These are phyloP conservation scores for Suhomyces atakaporum DNA, from an alignment of 1,139 yeast genomes.

Conservation along the genomic window DNA sequence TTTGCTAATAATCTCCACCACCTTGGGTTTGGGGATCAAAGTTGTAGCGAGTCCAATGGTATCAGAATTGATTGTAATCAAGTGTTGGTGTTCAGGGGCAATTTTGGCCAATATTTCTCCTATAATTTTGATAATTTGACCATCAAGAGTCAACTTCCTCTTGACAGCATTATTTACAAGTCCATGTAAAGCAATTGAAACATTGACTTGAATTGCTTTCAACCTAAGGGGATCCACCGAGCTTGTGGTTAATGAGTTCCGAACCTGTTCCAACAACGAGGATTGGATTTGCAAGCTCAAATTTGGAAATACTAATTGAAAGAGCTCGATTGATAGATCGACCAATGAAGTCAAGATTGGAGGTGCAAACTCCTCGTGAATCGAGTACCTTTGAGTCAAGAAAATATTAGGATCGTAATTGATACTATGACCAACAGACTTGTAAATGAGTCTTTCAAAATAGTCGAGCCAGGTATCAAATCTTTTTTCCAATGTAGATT, in stretches of 20 bases:
- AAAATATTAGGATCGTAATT: conserved; percentile 39
- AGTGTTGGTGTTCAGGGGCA: conserved; percentile 35
- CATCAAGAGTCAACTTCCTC: conserved; percentile 35
- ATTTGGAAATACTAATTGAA: conserved; percentile 68
- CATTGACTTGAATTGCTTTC: conserved; percentile 61
- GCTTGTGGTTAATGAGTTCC: conserved; percentile 48
- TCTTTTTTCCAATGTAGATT: conserved; percentile 8
- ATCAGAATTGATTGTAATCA: conserved; percentile 61
- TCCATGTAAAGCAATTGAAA: conserved; percentile 64
- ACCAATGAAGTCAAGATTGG: conserved; percentile 56
- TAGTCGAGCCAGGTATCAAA: conserved; percentile 33
- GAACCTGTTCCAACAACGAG: conserved; percentile 77
- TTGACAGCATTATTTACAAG: conserved; percentile 40
- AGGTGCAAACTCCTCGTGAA: conserved; percentile 27
- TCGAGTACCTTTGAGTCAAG: conserved; percentile 31
- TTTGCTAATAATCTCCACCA: conserved; percentile 52
- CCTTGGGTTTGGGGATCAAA: conserved; percentile 35
- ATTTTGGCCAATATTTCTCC: conserved; percentile 60
- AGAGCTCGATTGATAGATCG: conserved; percentile 77
- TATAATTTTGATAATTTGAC: conserved; percentile 50
- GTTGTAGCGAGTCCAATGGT: conserved; percentile 64
- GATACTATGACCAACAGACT: conserved; percentile 31
- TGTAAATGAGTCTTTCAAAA: conserved; percentile 30
- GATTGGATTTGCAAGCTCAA: conserved; percentile 82
- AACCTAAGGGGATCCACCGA: conserved; percentile 34